These are phyloP conservation scores for Kandelia obovata DNA, from an alignment of 345 rosid genomes.

Conservation along the genomic window DNA sequence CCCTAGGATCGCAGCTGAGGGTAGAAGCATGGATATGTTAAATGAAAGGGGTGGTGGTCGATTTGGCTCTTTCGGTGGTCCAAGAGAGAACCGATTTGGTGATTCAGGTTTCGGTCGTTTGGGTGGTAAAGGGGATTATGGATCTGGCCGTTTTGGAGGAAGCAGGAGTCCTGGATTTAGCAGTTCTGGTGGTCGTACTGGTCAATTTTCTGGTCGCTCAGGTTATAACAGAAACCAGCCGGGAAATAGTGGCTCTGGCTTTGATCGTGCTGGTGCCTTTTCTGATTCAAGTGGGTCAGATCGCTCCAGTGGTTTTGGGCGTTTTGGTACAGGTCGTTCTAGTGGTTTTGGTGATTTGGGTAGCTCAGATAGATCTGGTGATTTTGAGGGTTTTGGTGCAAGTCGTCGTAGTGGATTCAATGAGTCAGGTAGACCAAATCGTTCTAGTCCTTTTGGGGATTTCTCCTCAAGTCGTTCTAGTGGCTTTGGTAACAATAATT, in stretches of 20 bases:
- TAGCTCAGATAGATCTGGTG: slow-evolving; percentile 32
- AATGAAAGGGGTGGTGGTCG: slow-evolving; percentile 40
- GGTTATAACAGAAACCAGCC: slow-evolving; percentile 15
- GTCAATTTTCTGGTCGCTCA: slow-evolving; percentile 13
- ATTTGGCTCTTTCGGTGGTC: slow-evolving; percentile 40
- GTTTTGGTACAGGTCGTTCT: slow-evolving; percentile 28
- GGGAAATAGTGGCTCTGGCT: slow-evolving; percentile 34
- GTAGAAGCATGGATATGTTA: slow-evolving; percentile 41
- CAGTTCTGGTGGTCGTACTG: slow-evolving; percentile 14
- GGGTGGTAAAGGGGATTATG: slow-evolving; percentile 37
- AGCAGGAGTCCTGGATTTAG: slow-evolving; percentile 24
- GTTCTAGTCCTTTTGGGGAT: slow-evolving; percentile 34
- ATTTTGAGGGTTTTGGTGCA: slow-evolving; percentile 42
- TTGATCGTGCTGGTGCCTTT: slow-evolving; percentile 37
- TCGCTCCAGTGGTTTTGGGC: slow-evolving; percentile 46
- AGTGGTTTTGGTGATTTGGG: slow-evolving; percentile 27
- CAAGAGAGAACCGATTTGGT: slow-evolving; percentile 46
- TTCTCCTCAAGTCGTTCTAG: slow-evolving; percentile 26
- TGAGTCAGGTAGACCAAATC: slow-evolving; percentile 25
- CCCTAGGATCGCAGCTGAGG: slow-evolving; percentile 58
- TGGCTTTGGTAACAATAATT: slow-evolving; percentile 28
- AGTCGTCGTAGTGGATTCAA: slow-evolving; percentile 18
- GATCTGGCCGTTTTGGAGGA: slow-evolving; percentile 36
- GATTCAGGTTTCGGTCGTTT: slow-evolving; percentile 42
- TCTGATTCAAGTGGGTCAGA: slow-evolving; percentile 35